phyloP scores from a whole-genome alignment of 2,329 filamentous ascomycete species.

The Kalmusia sp. region DNA sequence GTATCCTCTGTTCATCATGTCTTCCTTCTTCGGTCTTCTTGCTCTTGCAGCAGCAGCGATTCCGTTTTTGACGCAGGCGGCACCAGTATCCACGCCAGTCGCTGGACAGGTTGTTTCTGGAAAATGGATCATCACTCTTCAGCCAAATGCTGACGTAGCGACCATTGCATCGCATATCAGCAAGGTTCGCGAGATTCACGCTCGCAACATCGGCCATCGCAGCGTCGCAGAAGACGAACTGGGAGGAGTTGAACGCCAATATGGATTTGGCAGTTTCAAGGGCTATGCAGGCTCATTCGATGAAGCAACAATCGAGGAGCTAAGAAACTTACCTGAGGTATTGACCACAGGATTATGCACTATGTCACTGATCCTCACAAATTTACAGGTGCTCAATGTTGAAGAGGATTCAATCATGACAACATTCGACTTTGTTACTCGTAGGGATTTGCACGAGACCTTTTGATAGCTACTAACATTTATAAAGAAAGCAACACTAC shows the following conservation, averaged over 20 bases:
- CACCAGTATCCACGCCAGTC: slow-evolving; percentile 20
- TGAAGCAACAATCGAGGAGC: slow-evolving; percentile 34
- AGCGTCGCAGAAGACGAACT: slow-evolving; percentile 12
- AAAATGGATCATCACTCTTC: slow-evolving; percentile 55
- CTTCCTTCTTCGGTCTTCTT: slow-evolving; percentile 32
- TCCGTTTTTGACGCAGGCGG: slow-evolving; percentile 30
- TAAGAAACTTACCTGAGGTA: slow-evolving; percentile 37
- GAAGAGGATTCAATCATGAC: slow-evolving; percentile 38
- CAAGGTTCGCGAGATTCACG: slow-evolving; percentile 37
- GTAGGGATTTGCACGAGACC: slow-evolving; percentile 13
- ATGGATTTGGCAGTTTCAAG: slow-evolving; percentile 37
- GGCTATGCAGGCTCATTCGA: slow-evolving; percentile 42
- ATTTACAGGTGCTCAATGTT: slow-evolving; percentile 28
- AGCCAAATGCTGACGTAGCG: slow-evolving; percentile 38
- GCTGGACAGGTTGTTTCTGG: slow-evolving; percentile 37
- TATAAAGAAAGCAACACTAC: slow-evolving; percentile 21
- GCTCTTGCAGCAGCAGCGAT: slow-evolving; percentile 31
- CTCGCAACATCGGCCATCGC: slow-evolving; percentile 34
- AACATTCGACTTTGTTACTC: slow-evolving; percentile 26
- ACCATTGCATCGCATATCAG: slow-evolving; percentile 33
- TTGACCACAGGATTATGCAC: neutral
- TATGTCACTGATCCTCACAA: neutral
- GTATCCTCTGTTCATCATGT: slow-evolving; percentile 23
- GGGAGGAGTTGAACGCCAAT: slow-evolving; percentile 38
- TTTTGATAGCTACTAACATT: slow-evolving; percentile 6